phyloP scores from a whole-genome alignment of 345 rosid genomes.

The Acer negundo region DNA sequence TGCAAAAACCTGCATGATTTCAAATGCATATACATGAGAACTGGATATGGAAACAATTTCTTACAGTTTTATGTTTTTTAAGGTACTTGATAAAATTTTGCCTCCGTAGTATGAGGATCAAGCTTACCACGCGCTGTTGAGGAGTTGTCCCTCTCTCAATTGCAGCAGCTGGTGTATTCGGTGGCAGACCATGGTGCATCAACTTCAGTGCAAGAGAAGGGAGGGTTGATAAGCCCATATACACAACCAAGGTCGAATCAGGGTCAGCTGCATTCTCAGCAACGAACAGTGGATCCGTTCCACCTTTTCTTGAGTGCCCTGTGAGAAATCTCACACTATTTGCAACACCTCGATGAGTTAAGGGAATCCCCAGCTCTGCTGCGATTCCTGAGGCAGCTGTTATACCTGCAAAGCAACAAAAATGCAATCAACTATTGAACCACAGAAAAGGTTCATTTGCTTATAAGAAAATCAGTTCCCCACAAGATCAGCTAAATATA shows the following conservation, averaged over 20 bases:
- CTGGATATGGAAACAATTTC: not conserved
- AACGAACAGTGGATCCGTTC: constrained; percentile 75
- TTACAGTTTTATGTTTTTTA: not conserved
- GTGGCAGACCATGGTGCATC: constrained; percentile 84
- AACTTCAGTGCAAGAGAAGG: constrained; percentile 81
- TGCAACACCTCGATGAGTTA: constrained; percentile 91
- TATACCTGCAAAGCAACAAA: constrained; percentile 58
- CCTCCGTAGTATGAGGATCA: not conserved
- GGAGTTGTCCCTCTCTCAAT: constrained; percentile 89
- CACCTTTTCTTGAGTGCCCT: constrained; percentile 92
- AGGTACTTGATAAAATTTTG: not conserved
- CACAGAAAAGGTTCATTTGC: not conserved
- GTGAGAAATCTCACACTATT: constrained; percentile 90
- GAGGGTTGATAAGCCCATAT: constrained; percentile 94
- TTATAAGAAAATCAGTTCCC: not conserved
- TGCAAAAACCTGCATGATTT: constrained; percentile 67
- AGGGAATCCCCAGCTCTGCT: constrained; percentile 92
- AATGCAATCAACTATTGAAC: constrained; percentile 4
- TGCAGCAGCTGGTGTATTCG: constrained; percentile 84
- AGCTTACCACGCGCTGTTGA: constrained; percentile 75
- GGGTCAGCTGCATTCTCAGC: constrained; percentile 92
- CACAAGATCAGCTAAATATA: not conserved
- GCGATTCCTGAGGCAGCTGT: constrained; percentile 98
- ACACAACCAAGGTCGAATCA: constrained; percentile 89
- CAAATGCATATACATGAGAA: not conserved